Conservation (phyloP, 208 protist genomes). For the Perkinsela sp. region DNA sequence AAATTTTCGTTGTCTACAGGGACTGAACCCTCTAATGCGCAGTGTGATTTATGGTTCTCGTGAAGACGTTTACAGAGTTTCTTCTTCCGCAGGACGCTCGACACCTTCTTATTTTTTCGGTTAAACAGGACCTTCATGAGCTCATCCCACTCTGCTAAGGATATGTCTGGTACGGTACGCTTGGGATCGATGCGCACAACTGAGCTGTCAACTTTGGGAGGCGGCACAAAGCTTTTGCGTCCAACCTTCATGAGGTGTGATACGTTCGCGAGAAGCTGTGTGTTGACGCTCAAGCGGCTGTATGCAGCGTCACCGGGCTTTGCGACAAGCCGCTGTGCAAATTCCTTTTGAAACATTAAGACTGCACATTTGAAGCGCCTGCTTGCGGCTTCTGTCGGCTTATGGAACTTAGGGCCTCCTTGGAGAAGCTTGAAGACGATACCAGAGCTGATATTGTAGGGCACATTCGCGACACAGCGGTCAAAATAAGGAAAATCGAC, state of each 20-base stretch:
- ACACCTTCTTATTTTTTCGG: constrained; percentile 95
- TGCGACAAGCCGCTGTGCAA: constrained; percentile 90
- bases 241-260: constrained; percentile 94
- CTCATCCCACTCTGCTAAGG: constrained; percentile 98
- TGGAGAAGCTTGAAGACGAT: constrained; percentile 96
- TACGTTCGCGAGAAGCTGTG: constrained; percentile 85
- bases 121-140: constrained; percentile 90
- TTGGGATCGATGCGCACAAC: constrained; percentile 94
- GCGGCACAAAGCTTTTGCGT: constrained; percentile 96
- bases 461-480: constrained; percentile 98
- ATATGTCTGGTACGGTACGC: constrained; percentile 79
- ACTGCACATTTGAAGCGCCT: constrained; percentile 76
- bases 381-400: constrained; percentile 14
- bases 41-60: constrained; percentile 46
- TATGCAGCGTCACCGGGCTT: constrained; percentile 85
- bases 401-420: constrained; percentile 24
- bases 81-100: constrained; percentile 79
- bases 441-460: constrained; percentile 98
- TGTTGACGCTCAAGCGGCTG: constrained; percentile 94
- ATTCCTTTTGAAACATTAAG: constrained; percentile 99
- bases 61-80: constrained; percentile 22
- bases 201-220: constrained; percentile 94
- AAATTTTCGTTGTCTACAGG: constrained; percentile 1
- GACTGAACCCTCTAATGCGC: constrained; percentile 28
- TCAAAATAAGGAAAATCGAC: constrained; percentile 97